phyloP scores from a whole-genome alignment of 2,329 filamentous ascomycete species.

The Fusarium anthophilum region DNA sequence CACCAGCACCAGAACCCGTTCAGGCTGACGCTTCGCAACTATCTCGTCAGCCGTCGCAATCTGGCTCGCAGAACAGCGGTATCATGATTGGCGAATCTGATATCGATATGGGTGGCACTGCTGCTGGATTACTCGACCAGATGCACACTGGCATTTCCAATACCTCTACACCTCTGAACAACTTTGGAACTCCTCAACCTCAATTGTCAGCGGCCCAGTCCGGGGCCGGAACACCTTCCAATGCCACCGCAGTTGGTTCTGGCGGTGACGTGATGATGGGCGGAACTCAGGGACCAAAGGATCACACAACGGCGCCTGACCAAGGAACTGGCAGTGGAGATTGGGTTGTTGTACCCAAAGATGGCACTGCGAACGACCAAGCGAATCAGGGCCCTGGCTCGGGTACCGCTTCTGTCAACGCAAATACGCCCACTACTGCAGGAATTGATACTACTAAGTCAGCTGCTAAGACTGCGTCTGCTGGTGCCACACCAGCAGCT shows the following conservation, averaged over 20 bases:
- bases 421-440: conserved; percentile 46
- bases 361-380: conserved; percentile 56
- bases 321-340: conserved; percentile 67
- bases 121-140: conserved; percentile 72
- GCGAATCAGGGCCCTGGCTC: conserved; percentile 24
- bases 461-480: conserved; percentile 27
- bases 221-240: conserved; percentile 64
- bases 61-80: conserved; percentile 65
- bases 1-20: conserved; percentile 61
- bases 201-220: conserved; percentile 66
- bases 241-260: conserved; percentile 56
- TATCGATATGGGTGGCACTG: conserved; percentile 72
- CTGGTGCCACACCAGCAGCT: conserved; percentile 39
- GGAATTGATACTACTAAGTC: conserved; percentile 37
- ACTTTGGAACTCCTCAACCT: conserved; percentile 68
- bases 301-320: conserved; percentile 56
- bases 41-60: conserved; percentile 64
- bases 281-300: conserved; percentile 54
- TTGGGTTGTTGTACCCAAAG: conserved; percentile 80
- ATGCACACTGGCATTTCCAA: conserved; percentile 71
- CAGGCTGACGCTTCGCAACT: conserved; percentile 48
- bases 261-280: conserved; percentile 60
- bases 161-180: conserved; percentile 68
- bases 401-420: conserved; percentile 25
- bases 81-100: conserved; percentile 68